phyloP scores from a whole-genome alignment of 495 filamentous ascomycete genomes.

The Filosporella fistucella region DNA sequence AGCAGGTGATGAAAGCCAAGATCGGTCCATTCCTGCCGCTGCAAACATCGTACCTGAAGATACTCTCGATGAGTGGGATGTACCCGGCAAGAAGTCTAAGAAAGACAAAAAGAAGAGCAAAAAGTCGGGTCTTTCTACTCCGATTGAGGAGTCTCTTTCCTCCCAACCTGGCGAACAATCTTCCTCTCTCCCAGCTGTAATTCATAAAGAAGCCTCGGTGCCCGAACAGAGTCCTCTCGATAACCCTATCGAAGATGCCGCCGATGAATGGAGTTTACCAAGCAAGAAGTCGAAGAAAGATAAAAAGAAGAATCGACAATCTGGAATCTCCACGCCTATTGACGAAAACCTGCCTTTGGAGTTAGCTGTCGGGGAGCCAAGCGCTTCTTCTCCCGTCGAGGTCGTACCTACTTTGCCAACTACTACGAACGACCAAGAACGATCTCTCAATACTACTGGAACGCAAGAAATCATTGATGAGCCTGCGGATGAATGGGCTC shows the following conservation, averaged over 20 bases:
- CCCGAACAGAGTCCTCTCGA: not conserved
- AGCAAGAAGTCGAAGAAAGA: constrained; percentile 19
- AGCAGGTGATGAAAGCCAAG: not conserved
- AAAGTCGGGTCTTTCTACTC: constrained; percentile 5
- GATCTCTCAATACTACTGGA: not conserved
- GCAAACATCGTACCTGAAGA: not conserved
- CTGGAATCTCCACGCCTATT: constrained; percentile 2
- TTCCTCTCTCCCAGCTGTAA: not conserved
- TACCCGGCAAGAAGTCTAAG: constrained; percentile 11
- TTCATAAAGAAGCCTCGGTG: not conserved
- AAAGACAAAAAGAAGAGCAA: constrained; percentile 14
- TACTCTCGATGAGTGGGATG: not conserved
- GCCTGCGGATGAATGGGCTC: constrained; percentile 16
- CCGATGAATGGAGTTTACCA: constrained; percentile 18
- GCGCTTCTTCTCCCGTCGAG: not conserved
- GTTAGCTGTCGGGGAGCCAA: not conserved
- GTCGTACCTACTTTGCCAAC: not conserved
- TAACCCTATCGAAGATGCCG: constrained; percentile 17
- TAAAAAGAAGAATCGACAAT: constrained; percentile 13
- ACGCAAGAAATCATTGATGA: constrained; percentile 13
- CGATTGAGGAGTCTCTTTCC: not conserved
- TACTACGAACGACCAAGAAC: not conserved
- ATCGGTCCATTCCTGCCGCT: not conserved
- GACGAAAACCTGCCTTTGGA: not conserved
- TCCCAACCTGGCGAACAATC: not conserved